Percentiles rank a stretch among this genome's conserved stretches.
Evolutionary conservation across 2,329 filamentous ascomycete species (phyloP).

Genomic region (Monosporascus sp.): DNA sequence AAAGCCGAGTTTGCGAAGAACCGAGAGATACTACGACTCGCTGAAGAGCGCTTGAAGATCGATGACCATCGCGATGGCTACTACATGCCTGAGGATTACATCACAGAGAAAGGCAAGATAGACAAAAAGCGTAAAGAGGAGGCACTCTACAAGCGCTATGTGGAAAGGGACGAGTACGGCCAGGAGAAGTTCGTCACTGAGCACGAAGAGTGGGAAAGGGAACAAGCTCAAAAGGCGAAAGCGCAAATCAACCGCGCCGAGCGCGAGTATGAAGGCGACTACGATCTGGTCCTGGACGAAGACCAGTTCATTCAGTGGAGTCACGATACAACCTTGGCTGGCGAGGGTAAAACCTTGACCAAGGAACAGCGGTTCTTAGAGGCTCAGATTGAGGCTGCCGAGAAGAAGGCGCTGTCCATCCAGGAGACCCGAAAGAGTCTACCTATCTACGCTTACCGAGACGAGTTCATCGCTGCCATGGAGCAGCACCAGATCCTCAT

Average conservation of each 20-base stretch:
- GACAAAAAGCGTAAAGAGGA: slow-evolving; percentile 84
- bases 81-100: slow-evolving; percentile 88
- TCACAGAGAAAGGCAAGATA: slow-evolving; percentile 87
- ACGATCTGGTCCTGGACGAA: slow-evolving; percentile 90
- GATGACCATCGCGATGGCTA: slow-evolving; percentile 93
- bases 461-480: slow-evolving; percentile 83
- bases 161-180: slow-evolving; percentile 81
- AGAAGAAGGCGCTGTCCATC: slow-evolving; percentile 81
- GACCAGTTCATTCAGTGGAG: slow-evolving; percentile 83
- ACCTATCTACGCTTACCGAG: slow-evolving; percentile 83
- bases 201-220: slow-evolving; percentile 91
- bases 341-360: slow-evolving; percentile 65
- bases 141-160: slow-evolving; percentile 82
- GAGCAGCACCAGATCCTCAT: slow-evolving; percentile 81
- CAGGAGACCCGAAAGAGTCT: slow-evolving; percentile 87
- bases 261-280: slow-evolving; percentile 72
- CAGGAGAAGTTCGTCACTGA: slow-evolving; percentile 89
- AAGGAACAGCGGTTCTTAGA: slow-evolving; percentile 75
- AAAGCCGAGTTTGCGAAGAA: slow-evolving; percentile 87
- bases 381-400: slow-evolving; percentile 79
- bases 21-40: slow-evolving; percentile 71
- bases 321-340: slow-evolving; percentile 65
- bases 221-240: slow-evolving; percentile 83
- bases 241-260: slow-evolving; percentile 74
- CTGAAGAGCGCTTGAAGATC: slow-evolving; percentile 79